Percentiles rank a stretch among this genome's conserved stretches.
These are phyloP conservation scores for Verticillium albo-atrum DNA, from an alignment of 2,329 filamentous ascomycete species.

Conservation along the genomic window DNA sequence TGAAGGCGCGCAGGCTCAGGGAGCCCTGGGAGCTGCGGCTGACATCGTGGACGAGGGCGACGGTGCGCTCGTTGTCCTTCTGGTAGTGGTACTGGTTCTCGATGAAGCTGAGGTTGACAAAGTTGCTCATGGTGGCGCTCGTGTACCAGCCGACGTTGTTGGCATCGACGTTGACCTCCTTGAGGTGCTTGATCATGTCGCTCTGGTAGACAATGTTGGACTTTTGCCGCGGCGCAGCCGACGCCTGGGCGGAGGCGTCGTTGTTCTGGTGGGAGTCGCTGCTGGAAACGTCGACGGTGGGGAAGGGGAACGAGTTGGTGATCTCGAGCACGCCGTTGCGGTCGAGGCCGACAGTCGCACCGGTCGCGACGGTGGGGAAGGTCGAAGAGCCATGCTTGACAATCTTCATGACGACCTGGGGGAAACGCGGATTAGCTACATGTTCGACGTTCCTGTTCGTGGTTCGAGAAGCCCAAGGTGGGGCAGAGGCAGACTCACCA, in stretches of 20 bases:
- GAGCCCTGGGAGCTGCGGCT: conserved; percentile 91
- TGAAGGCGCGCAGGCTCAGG: conserved; percentile 85
- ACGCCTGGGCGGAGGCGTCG: conserved; percentile 70
- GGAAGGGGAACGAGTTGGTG: conserved; percentile 95
- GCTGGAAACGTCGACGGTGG: conserved; percentile 67
- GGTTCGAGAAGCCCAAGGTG: conserved; percentile 1
- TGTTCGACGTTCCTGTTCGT: background rate
- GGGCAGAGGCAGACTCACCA: conserved; percentile 59
- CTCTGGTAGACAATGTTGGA: conserved; percentile 82
- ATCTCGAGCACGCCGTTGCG: conserved; percentile 75
- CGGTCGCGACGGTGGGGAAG: conserved; percentile 86
- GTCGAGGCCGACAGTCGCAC: conserved; percentile 92
- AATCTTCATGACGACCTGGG: conserved; percentile 91
- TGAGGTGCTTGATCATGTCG: conserved; percentile 95
- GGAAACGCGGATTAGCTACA: background rate
- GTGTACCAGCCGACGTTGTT: conserved; percentile 99
- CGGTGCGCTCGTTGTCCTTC: conserved; percentile 84
- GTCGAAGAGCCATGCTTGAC: conserved; percentile 88
- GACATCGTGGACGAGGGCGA: conserved; percentile 91
- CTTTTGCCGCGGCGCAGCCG: conserved; percentile 88
- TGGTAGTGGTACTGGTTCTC: conserved; percentile 99
- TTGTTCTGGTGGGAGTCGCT: conserved; percentile 66
- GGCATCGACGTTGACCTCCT: conserved; percentile 97
- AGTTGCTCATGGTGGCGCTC: conserved; percentile 97
- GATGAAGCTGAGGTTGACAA: conserved; percentile 89